Conservation (phyloP, 805 yeast genomes). For the Candida insectalens region DNA sequence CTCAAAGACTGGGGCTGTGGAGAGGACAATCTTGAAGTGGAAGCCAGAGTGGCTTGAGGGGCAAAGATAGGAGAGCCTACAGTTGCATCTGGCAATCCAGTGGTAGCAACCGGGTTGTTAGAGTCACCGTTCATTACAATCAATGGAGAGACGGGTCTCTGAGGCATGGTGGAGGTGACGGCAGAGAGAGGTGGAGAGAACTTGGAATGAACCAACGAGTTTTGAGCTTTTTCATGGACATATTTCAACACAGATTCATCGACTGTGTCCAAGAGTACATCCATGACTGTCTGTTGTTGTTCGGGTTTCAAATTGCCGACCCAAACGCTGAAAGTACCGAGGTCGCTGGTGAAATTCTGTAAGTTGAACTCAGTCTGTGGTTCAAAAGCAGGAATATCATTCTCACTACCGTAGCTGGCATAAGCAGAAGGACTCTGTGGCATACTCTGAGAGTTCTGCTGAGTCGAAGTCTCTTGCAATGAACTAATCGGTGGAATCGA, state of each 20-base stretch:
- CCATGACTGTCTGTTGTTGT: constrained; percentile 37
- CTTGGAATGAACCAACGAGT: constrained; percentile 6
- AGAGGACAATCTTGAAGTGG: too few relatives aligned
- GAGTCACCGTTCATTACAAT: constrained; percentile 19
- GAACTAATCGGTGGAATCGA: constrained; percentile 17
- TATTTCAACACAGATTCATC: constrained; percentile 35
- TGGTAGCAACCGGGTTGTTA: too few relatives aligned
- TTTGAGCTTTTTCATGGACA: constrained; percentile 29
- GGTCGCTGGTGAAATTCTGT: constrained; percentile 31
- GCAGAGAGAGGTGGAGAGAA: constrained; percentile 18
- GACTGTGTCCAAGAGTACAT: constrained; percentile 35
- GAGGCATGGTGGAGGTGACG: constrained; percentile 15
- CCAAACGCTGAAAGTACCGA: constrained; percentile 37
- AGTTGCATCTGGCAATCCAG: too few relatives aligned
- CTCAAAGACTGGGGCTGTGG: too few relatives aligned
- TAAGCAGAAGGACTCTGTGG: too few relatives aligned
- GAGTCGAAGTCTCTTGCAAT: too few relatives aligned
- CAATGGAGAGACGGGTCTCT: constrained; percentile 24
- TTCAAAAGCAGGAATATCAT: constrained; percentile 24
- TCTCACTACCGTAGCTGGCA: constrained; percentile 2
- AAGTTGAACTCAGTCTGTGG: constrained; percentile 20
- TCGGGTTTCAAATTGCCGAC: constrained; percentile 34
- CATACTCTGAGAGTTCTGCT: too few relatives aligned
- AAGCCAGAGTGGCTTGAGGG: too few relatives aligned
- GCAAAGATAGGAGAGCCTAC: too few relatives aligned